Evolutionary conservation across 176 grass and related monocot species (phyloP).

Genomic region (Hyparrhenia diplandra): DNA sequence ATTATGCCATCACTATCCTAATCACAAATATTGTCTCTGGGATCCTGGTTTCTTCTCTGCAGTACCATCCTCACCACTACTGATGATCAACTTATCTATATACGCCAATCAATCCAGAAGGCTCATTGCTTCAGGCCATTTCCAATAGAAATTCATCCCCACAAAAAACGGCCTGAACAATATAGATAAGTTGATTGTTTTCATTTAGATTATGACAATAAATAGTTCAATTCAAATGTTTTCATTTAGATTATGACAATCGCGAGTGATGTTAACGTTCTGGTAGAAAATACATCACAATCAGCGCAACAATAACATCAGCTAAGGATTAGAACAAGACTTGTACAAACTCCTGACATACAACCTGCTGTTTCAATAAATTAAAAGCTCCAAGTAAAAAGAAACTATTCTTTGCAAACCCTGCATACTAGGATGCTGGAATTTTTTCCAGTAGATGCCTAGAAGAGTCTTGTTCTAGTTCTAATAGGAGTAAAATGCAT

Average conservation of each 20-base stretch:
- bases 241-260: neutral
- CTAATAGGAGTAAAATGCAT: neutral
- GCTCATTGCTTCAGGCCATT: neutral
- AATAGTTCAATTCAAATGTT: neutral
- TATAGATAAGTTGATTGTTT: too few species aligned
- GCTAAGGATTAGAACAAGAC: constrained; percentile 1
- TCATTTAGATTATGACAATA: neutral
- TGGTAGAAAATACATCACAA: neutral
- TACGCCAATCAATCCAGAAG: too few species aligned
- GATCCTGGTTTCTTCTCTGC: too few species aligned
- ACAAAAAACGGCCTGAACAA: too few species aligned
- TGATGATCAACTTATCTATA: too few species aligned
- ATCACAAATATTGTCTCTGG: too few species aligned
- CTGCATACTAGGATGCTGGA: neutral
- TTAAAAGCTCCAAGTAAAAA: neutral
- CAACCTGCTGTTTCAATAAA: neutral
- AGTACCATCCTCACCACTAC: too few species aligned
- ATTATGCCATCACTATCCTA: neutral
- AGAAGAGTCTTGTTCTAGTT: constrained; percentile 1
- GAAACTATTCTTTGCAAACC: neutral
- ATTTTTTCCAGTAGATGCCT: neutral
- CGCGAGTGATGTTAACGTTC: neutral
- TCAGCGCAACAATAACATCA: neutral
- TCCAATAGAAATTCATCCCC: neutral
- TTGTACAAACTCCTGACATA: neutral